phyloP scores from a whole-genome alignment of 306 rosid genomes.

The Malus fusca region DNA sequence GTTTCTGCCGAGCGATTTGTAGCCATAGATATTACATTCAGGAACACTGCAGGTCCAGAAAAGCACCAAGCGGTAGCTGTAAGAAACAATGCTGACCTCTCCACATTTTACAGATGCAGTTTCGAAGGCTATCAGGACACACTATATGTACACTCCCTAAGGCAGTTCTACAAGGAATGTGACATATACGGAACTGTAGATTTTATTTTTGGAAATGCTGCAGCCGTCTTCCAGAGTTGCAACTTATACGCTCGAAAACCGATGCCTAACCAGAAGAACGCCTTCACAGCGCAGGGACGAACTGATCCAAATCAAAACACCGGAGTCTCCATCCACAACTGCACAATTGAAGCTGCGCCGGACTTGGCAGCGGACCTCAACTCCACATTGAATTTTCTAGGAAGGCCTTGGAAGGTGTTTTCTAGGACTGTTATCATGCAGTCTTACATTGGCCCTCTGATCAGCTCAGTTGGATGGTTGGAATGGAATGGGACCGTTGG shows the following conservation, averaged over 20 bases:
- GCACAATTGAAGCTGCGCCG: conserved; percentile 53
- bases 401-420: conserved; percentile 65
- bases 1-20: conserved; percentile 63
- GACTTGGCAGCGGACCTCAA: conserved; percentile 34
- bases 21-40: conserved; percentile 67
- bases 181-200: conserved; percentile 65
- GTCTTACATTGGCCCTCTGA: conserved; percentile 54
- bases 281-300: conserved; percentile 68
- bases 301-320: conserved; percentile 61
- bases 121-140: conserved; percentile 89
- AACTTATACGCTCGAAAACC: conserved; percentile 56
- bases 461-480: conserved; percentile 58
- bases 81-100: conserved; percentile 65
- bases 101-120: conserved; percentile 71
- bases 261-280: conserved; percentile 32
- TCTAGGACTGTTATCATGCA: conserved; percentile 72
- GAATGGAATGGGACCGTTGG: conserved; percentile 70
- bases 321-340: conserved; percentile 69
- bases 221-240: conserved; percentile 63
- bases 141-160: conserved; percentile 60
- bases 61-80: conserved; percentile 87
- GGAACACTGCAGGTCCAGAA: conserved; percentile 74
- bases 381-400: conserved; percentile 30
- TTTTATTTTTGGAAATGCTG: conserved; percentile 75
- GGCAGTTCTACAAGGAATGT: conserved; percentile 78